Evolutionary conservation across 139 green algal species (phyloP), one percentile per base, ranked within the genome.

Genomic region (Pycnococcus provasolii): DNA sequence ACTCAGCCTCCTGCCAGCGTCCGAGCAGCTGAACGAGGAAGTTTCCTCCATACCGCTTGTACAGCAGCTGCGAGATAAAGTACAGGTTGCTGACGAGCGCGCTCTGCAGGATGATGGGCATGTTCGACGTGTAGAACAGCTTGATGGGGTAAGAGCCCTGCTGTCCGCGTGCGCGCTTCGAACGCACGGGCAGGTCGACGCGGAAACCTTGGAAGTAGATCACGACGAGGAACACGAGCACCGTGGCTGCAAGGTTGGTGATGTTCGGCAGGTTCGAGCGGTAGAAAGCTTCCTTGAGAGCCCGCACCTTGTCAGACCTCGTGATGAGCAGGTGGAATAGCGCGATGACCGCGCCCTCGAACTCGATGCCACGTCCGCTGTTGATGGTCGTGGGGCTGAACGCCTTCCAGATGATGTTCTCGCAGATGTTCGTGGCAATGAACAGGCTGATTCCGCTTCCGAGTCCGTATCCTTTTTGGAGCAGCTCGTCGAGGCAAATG

Each of bases 111-210:
- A 99, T 99, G 85, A 99, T 99, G 73, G 94, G 94, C 94, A 99
- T 99, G 88, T 99, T 99, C 74, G 83, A 93, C 64, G 94, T 99
- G 88, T 99, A 99, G 82, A 99, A 99, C 40, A 99, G 86, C 88
- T 99, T 99, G 87, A 99, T 99, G 58, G 93, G 91, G 87, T 97
- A 98, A 64, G 77, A 87, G 71, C 81, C 77, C 78, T 87, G 79
- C 64, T 89, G 80, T 48, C 91, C 89, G 26, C 93, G 81, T 41
- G 81, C 69, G 57, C 86, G 83, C 88, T 96, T 97, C 80, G 83
- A 94, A 69, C 87, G 84, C 47, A 99, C 86, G 40, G 94, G 91
- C 52, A 99, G 88, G 72, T 98, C 94, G 15, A 99, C 91, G 39
- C 90, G 86, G 86, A 98, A 99, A 66, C 93, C 94, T 81, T 96